These are phyloP conservation scores for Mortierella alpina DNA, from an alignment of 192 early-diverging fungal genomes.

Conservation along the genomic window DNA sequence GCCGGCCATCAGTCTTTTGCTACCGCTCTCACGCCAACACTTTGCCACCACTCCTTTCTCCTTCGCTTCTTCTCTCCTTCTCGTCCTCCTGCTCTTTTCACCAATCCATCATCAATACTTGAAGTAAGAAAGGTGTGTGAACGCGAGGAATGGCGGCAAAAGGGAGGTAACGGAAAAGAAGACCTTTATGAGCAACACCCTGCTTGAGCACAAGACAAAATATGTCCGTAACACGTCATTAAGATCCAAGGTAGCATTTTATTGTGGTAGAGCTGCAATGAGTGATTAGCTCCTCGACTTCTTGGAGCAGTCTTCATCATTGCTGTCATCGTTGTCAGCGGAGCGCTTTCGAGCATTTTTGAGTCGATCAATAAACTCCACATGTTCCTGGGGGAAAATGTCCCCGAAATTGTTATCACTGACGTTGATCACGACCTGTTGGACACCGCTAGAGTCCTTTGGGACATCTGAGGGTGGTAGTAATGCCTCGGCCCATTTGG, in stretches of 20 bases:
- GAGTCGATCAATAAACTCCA: slow-evolving; percentile 19
- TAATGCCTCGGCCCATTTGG: slow-evolving; percentile 8
- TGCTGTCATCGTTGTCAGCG: slow-evolving; percentile 6
- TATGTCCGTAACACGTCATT: too few relatives aligned
- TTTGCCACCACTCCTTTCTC: too few relatives aligned
- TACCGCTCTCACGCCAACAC: too few relatives aligned
- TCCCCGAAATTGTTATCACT: slow-evolving; percentile 15
- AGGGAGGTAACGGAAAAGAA: too few relatives aligned
- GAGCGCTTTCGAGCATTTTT: not conserved
- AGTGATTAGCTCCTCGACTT: slow-evolving; percentile 8
- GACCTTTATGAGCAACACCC: too few relatives aligned
- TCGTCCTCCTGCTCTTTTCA: too few relatives aligned
- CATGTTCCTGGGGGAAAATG: slow-evolving; percentile 26
- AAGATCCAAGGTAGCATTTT: not conserved
- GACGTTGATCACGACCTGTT: slow-evolving; percentile 28
- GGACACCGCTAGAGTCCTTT: not conserved
- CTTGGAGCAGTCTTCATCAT: slow-evolving; percentile 8
- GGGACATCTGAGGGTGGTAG: not conserved
- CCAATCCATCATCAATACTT: too few relatives aligned
- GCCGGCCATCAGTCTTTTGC: too few relatives aligned
- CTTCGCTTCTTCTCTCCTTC: too few relatives aligned
- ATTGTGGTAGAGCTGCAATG: not conserved
- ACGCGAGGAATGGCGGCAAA: too few relatives aligned
- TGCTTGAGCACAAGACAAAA: too few relatives aligned
- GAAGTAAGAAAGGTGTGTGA: too few relatives aligned